Conservation (phyloP, 2,329 filamentous ascomycete genomes). For the Didymella pomorum region DNA sequence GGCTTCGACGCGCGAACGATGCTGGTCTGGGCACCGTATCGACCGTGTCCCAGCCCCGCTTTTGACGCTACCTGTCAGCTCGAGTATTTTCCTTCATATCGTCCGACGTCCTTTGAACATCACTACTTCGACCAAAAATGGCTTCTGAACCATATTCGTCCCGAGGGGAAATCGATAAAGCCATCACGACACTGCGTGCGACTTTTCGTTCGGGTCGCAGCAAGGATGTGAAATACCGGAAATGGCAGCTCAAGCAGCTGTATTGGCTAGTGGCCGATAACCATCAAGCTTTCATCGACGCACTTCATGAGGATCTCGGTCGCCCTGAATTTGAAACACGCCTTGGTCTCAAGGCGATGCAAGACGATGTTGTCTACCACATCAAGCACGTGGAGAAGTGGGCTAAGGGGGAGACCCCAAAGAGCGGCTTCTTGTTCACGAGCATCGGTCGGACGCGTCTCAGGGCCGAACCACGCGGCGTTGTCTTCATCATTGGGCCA, state of each 20-base stretch:
- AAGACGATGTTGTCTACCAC: neutral
- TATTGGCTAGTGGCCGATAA: constrained; percentile 9
- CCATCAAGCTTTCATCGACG: neutral
- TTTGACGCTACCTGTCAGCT: neutral
- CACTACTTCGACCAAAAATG: too few species aligned
- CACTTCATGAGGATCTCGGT: neutral
- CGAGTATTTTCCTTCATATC: neutral
- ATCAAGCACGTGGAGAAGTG: neutral
- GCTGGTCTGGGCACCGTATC: neutral
- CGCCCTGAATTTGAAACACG: neutral
- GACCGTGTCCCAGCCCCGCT: constrained; percentile 1
- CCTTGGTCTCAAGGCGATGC: neutral
- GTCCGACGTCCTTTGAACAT: too few species aligned
- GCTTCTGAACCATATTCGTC: neutral
- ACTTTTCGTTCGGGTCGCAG: constrained; percentile 2
- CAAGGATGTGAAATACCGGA: constrained; percentile 6
- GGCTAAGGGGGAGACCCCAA: neutral
- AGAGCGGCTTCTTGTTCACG: constrained; percentile 3
- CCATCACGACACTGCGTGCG: neutral
- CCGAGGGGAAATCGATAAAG: neutral
- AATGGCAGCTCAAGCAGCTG: constrained; percentile 13
- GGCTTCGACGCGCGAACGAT: neutral
- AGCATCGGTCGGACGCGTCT: neutral
- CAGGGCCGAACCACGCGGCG: constrained; percentile 3
- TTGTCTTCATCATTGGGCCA: constrained; percentile 5